phyloP scores from a whole-genome alignment of 495 filamentous ascomycete genomes.

The Pyrenula massariospora region DNA sequence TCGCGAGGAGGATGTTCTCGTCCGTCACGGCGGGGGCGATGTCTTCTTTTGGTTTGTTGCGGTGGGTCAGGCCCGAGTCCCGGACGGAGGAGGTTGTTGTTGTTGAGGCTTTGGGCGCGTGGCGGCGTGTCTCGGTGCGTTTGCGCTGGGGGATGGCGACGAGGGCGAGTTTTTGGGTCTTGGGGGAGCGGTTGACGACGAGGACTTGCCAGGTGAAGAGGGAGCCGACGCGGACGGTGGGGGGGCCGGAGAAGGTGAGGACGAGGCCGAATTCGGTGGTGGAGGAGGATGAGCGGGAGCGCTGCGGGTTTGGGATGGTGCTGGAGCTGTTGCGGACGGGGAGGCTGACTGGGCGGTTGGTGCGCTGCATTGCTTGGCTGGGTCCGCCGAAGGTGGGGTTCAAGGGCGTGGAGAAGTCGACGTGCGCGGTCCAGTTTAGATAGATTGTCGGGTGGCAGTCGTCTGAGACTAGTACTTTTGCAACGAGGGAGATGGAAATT shows the following conservation, averaged over 20 bases:
- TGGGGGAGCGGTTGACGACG: conserved; percentile 67
- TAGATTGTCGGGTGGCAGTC: conserved; percentile 59
- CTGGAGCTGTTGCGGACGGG: conserved; percentile 13
- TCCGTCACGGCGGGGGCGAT: conserved; percentile 74
- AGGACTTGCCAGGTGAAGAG: conserved; percentile 81
- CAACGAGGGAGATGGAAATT: conserved; percentile 54
- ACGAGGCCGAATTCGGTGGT: conserved; percentile 57
- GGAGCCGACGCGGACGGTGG: conserved; percentile 52
- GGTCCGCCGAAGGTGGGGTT: conserved; percentile 51
- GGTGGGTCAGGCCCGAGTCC: conserved; percentile 8
- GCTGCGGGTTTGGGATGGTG: conserved; percentile 34
- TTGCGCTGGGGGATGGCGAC: conserved; percentile 70
- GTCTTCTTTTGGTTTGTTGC: conserved; percentile 20
- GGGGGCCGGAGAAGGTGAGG: conserved; percentile 60
- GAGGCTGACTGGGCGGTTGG: conserved; percentile 44
- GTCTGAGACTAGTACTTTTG: conserved; percentile 49
- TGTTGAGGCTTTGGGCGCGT: conserved; percentile 34
- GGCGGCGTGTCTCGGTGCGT: conserved; percentile 50
- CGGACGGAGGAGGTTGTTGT: conserved; percentile 33
- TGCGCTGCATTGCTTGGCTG: conserved; percentile 40
- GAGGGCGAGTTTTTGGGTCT: conserved; percentile 66
- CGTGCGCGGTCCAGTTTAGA: conserved; percentile 70
- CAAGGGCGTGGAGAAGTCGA: conserved; percentile 69
- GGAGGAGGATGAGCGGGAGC: conserved; percentile 38
- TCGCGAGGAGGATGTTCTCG: conserved; percentile 71